Base-by-base conservation (phyloP, 257 asterid genomes). In the Capsicum rhomboideum region DNA sequence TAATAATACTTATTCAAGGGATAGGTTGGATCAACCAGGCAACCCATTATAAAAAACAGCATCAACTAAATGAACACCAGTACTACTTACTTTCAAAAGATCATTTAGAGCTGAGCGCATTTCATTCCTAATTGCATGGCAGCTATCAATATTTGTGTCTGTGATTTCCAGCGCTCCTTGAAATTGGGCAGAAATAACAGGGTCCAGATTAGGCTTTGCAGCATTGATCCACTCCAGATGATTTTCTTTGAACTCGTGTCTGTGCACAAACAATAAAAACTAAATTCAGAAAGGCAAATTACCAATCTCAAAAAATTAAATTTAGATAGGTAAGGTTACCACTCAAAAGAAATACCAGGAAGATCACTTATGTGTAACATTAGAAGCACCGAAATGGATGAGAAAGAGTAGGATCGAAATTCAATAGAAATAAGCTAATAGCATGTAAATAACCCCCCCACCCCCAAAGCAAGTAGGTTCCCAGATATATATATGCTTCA, bases 151-250 rank as follows among this genome's bases (percentile, higher is more conserved):
- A 78, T 91, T 96, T 18, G 89, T 61, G 61, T 91, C 97, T 74
- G 90, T 64, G 69, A 87, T 79, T 61, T 89, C 92, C 42, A 82
- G 59, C 40, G 71, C 90, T 71, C 84, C 90, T 23, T 84, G 82
- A 71, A 93, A 23, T 80, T 94, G 93, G 11, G 91, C 87, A 54
- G 92, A 90, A 84, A 91, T 88, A 85, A 86, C 85, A 86, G 98
- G 97, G 89, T 91, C 97, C 72, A 93, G 64, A 37, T 86, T 84
- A 68, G 98, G 98, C 84, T 91, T 97, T 82, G 77, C 94, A 1
- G 92, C 82, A 84, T 92, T 75, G 46, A 97, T 91, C 99, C 99
- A 97, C 82, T 94, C 98, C 37, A 80, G 72, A 83, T 97, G 98
- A 86, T 90, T 89, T 88, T 89, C 91, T 58, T 90, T 91, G 93